Evolutionary conservation across 805 yeast genomes (phyloP), one percentile per base, ranked within the genome.

Genomic region (Yamadazyma sp.): DNA sequence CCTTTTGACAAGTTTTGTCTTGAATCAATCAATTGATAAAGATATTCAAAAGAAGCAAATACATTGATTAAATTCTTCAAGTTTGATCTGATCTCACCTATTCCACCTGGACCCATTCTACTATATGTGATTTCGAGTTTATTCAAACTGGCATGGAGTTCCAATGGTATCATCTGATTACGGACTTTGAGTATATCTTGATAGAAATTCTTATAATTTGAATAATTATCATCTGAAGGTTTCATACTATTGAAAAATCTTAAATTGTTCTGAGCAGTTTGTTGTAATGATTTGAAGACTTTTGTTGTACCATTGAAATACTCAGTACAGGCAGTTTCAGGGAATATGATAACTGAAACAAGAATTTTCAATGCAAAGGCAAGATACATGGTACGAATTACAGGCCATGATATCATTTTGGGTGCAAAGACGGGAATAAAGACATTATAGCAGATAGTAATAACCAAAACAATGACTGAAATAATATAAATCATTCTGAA

Each of bases 351-450:
- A 2, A 47, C 23, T 2, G 55, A 19, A 3, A 36, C 33, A 3
- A 52, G 24, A 7, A 56, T 38, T 20, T 48, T 50, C 23, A 55
- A 25, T 10, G 53, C 55, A 22, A 49, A 44, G 2, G 56, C 43
- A 4, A 58, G 12, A 4, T 54, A 60, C 38, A 55, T 47, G 1
- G 62, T 56, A 25, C 49, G 55, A 2, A 56, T 15, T 5, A 60
- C 49, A 5, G 30, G 15, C 7, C 41, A 32, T 1, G 54, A 53
- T 3, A 53, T 32, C 12, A 29, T 20, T n/a, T 33, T 20, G 8
- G 65, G 62, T 19, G 33, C 47, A 35, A 57, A 60, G 6, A 40
- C 34, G 1, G 68, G 68, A 23, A 46, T 40, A 28, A 52, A 53
- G 12, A 49, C 48, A 8, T 50, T 44, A 40, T 55, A 60, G 36